Evolutionary conservation across 371 early-diverging fungal species (phyloP), one percentile per base, ranked within the genome.

Genomic region (Zancudomyces culisetae): DNA sequence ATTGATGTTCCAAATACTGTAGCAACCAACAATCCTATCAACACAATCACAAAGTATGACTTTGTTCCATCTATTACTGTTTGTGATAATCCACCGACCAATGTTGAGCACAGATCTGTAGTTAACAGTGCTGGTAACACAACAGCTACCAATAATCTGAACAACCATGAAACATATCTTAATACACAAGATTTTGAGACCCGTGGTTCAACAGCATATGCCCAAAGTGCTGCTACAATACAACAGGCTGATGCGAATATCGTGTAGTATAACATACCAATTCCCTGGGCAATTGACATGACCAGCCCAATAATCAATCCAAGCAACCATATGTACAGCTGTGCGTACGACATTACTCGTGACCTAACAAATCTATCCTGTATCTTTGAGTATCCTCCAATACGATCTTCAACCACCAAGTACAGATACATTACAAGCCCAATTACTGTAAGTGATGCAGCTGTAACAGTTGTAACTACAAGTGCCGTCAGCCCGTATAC

Each of bases 181-280:
- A 27, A 26, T 8, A 45, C 12, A 10, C 10, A 45, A n/a, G 4
- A 23, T 26, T 48, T 48, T 26, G 27, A 3, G 26, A 48, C 4
- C 3, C n/a, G n/a, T 4, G 48, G 48, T n/a, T 48, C 48, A 48
- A 48, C 27, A 15, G 26, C 4, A 4, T 27, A 27, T 26, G 48
- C 29, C 48, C 48, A 48, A 26, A 48, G 10, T n/a, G 27, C 48
- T 23, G 48, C 15, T 8, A 48, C 22, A 13, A 48, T n/a, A 26
- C 24, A 20, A n/a, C n/a, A 48, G 2, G 29, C 3, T 4, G 24
- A 20, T n/a, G n/a, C n/a, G 48, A 23, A 48, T 3, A 48, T 27
- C 4, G 48, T 48, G 27, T 48, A 48, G 48, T 48, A 48, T 23
- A 48, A n/a, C 48, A 48, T 48, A 6, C 48, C 48, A 48, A 26